Evolutionary conservation across 2,329 filamentous ascomycete species (phyloP).

Genomic region (Orbilia javanica): DNA sequence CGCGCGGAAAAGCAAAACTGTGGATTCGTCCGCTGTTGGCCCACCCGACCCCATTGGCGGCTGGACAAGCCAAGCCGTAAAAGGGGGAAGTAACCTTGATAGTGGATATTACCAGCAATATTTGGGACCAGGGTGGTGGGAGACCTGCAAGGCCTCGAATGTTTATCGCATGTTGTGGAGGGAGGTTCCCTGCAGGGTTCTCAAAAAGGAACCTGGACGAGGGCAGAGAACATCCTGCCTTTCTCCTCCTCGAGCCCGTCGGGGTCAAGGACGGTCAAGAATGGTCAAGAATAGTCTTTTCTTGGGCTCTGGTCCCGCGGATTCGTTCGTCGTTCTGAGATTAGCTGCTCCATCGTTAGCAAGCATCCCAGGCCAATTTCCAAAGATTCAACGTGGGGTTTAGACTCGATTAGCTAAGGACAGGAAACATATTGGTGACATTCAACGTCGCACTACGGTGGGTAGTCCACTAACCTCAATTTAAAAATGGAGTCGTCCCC

Average conservation of each 20-base stretch:
- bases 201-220: conserved; percentile 53
- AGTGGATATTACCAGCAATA: conserved; percentile 58
- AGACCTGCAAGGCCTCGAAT: conserved; percentile 49
- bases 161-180: conserved; percentile 43
- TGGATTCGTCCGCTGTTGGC: conserved; percentile 45
- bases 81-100: conserved; percentile 58
- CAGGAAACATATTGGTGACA: conserved; percentile 57
- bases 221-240: conserved; percentile 7
- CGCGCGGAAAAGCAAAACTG: conserved; percentile 53
- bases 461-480: conserved; percentile 39
- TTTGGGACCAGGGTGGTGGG: conserved; percentile 51
- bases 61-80: conserved; percentile 57
- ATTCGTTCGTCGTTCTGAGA: conserved; percentile 28
- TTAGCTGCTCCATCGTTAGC: conserved; percentile 10
- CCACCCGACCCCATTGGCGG: conserved; percentile 47
- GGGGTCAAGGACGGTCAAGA: neutral
- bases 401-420: conserved; percentile 28
- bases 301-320: conserved; percentile 12
- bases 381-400: conserved; percentile 50
- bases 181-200: conserved; percentile 50
- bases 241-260: neutral
- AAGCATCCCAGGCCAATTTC: conserved; percentile 45
- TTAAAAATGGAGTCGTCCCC: conserved; percentile 36
- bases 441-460: conserved; percentile 52
- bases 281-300: conserved; percentile 12